phyloP scores from a whole-genome alignment of 2,329 filamentous ascomycete species.

The Epichloe gansuensis region DNA sequence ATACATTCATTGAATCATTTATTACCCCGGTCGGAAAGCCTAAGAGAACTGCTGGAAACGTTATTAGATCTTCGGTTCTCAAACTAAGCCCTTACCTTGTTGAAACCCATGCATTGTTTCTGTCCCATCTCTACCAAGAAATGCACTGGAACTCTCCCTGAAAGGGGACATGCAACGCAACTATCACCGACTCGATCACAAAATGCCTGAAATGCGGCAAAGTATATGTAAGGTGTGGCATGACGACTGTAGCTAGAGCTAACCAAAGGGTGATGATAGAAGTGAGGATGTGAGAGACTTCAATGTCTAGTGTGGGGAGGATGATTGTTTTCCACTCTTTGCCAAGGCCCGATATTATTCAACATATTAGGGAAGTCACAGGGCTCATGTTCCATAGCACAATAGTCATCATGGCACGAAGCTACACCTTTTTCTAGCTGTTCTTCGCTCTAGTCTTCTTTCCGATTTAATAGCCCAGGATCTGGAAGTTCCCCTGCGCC shows the following conservation, averaged over 20 bases:
- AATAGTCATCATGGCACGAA: neutral
- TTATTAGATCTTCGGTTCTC: too few relatives aligned
- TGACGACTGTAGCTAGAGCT: neutral
- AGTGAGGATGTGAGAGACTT: neutral
- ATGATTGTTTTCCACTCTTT: neutral
- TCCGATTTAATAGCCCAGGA: constrained; percentile 6
- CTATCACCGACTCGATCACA: neutral
- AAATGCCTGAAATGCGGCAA: constrained; percentile 1
- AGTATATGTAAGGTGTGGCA: neutral
- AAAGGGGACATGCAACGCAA: neutral
- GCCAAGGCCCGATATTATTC: neutral
- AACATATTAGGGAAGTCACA: neutral
- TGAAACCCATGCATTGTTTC: too few relatives aligned
- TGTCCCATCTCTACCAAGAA: neutral
- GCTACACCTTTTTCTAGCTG: neutral
- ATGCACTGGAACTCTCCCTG: neutral
- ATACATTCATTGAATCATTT: too few relatives aligned
- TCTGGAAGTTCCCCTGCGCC: neutral
- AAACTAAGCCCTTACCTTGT: too few relatives aligned
- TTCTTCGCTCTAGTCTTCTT: neutral
- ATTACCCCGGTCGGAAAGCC: too few relatives aligned
- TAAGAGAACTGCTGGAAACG: too few relatives aligned
- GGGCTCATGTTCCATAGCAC: neutral
- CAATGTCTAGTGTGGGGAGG: neutral
- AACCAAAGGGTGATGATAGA: neutral